A percentile compares a stretch with the other conserved stretches of the same genome.
Evolutionary conservation across 139 green algal species (phyloP).

Genomic region (Desmodesmus armatus): DNA sequence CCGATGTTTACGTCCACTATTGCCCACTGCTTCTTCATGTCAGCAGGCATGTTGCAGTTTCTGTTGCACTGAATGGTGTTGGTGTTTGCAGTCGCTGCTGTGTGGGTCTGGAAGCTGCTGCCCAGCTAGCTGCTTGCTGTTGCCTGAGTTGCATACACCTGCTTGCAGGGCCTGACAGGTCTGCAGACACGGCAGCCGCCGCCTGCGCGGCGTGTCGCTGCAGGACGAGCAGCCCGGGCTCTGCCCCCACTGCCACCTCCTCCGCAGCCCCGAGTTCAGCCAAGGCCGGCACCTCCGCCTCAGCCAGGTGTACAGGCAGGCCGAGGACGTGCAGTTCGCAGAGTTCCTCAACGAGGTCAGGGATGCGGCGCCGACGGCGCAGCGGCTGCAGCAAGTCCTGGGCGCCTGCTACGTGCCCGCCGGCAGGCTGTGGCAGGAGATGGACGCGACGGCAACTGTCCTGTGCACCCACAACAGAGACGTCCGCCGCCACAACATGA

Average conservation of each 20-base stretch:
- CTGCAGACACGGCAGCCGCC: not conserved
- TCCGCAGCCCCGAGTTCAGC: not conserved
- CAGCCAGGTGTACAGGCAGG: not conserved
- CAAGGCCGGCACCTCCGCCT: not conserved
- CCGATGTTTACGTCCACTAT: too few relatives aligned
- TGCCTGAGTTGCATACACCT: not conserved
- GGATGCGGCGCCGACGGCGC: not conserved
- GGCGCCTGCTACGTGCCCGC: not conserved
- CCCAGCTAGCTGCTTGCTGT: not conserved
- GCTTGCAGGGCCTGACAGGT: not conserved
- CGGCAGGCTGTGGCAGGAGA: not conserved
- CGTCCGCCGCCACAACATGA: not conserved
- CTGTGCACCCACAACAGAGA: slow-evolving; percentile 19
- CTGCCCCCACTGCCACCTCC: not conserved
- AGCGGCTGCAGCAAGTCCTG: not conserved
- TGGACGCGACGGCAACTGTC: not conserved
- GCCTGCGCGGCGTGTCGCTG: not conserved
- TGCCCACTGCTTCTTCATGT: too few relatives aligned
- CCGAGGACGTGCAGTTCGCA: not conserved
- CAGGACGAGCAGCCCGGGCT: not conserved
- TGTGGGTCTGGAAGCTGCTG: too few relatives aligned
- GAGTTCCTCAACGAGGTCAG: slow-evolving; percentile 4
- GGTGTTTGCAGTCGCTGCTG: too few relatives aligned
- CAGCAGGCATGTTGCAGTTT: too few relatives aligned
- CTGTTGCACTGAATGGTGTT: too few relatives aligned